These are phyloP conservation scores for Pythium grandisporangium DNA, from an alignment of 352 stramenopile species.

Conservation along the genomic window DNA sequence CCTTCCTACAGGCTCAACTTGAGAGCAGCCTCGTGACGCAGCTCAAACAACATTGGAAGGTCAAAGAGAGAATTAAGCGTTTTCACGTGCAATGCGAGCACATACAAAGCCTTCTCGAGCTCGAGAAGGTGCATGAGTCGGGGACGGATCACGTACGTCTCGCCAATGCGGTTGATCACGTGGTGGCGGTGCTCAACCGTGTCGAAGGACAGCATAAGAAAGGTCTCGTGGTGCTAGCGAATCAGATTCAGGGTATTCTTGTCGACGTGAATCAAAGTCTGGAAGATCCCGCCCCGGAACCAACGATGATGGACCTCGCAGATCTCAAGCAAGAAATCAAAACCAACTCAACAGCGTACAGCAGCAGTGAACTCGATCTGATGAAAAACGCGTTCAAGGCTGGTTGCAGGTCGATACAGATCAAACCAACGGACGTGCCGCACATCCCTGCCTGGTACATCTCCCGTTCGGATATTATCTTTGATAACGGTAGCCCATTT, in stretches of 20 bases:
- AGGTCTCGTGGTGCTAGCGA: background rate
- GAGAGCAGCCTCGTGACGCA: constrained; percentile 1
- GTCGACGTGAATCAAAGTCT: background rate
- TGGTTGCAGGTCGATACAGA: background rate
- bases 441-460: constrained; percentile 12
- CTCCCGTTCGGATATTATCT: constrained; percentile 8
- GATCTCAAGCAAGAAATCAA: constrained; percentile 13
- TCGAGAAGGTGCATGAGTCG: constrained; percentile 2
- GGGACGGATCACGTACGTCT: background rate
- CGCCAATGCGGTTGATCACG: background rate
- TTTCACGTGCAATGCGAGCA: constrained; percentile 8
- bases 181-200: background rate
- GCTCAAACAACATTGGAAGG: constrained; percentile 4
- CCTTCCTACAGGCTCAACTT: constrained; percentile 5
- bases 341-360: constrained; percentile 1
- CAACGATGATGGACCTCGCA: background rate
- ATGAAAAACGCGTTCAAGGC: constrained; percentile 4
- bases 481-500: constrained; percentile 11
- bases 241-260: background rate
- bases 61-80: constrained; percentile 8
- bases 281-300: background rate
- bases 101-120: constrained; percentile 2
- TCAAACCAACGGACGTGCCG: background rate
- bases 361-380: constrained; percentile 1
- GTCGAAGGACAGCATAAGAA: background rate